These are phyloP conservation scores for Peronospora destructor DNA, from an alignment of 352 stramenopile genomes.

Conservation along the genomic window DNA sequence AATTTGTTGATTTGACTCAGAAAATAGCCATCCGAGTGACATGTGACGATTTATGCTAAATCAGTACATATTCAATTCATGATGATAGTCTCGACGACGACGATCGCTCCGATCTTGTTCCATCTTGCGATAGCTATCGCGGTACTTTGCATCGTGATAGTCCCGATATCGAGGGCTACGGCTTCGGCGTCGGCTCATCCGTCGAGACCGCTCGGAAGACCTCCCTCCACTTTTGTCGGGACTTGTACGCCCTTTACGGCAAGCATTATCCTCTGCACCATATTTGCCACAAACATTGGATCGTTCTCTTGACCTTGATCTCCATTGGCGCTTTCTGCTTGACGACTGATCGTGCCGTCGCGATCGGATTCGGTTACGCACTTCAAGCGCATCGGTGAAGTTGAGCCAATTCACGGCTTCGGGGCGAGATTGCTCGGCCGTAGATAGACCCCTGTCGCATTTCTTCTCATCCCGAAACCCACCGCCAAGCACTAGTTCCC, in stretches of 20 bases:
- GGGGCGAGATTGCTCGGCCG: background rate
- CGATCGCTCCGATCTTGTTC: too few species aligned
- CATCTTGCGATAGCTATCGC: too few species aligned
- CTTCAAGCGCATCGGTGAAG: conserved; percentile 33
- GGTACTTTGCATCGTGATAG: too few species aligned
- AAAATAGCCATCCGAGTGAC: too few species aligned
- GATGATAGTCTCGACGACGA: too few species aligned
- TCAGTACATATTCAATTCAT: too few species aligned
- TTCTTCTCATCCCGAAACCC: conserved; percentile 12
- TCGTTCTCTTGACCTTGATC: conserved; percentile 14
- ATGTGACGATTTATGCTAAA: too few species aligned
- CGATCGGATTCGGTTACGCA: conserved; percentile 30
- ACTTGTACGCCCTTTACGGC: background rate
- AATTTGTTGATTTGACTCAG: too few species aligned
- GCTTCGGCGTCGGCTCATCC: too few species aligned
- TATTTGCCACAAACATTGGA: background rate
- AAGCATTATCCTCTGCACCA: background rate
- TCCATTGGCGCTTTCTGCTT: conserved; percentile 2
- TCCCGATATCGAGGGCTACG: too few species aligned
- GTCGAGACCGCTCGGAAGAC: too few species aligned
- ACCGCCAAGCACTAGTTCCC: conserved; percentile 30
- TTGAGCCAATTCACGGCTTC: conserved; percentile 12
- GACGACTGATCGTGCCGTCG: background rate
- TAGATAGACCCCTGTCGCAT: background rate
- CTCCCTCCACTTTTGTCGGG: background rate